Base-by-base conservation (phyloP, 1,139 yeast species). In the Yamadazyma epiphylla region DNA sequence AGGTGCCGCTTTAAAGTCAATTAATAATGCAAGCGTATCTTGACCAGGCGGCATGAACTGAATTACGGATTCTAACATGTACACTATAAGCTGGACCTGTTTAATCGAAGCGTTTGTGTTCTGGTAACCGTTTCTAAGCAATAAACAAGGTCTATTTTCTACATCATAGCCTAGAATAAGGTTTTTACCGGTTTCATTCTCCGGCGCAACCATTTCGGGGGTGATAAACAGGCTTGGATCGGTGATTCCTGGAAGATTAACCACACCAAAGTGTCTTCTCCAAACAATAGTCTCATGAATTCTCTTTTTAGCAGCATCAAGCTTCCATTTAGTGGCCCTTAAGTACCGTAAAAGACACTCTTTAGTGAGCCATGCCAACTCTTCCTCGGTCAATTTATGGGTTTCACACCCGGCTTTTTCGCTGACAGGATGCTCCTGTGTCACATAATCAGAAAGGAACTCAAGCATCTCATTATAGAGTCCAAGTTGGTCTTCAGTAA, bases 21-120 rank as follows among this genome's bases (percentile, higher is more conserved):
- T 89, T 42, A 91, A 64, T 33, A 91, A 61, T 1, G 96, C 96
- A 31, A 89, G 65, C 20, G 91, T 83, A 51, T 88, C 97, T 57
- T 89, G 97, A 6, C 97, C 97, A 1, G 88, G 76, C 3, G 96
- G 96, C 96, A 89, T 89, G 55, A 77, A 81, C 51, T 87, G 94
- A 32, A 89, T 88, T 20, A 83, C 91, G 36, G 89, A 70, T 53
- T 91, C 98, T 42, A 91, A 69, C 87, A 83, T 84, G 61, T 71
- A 91, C 6, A 91, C 97, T 48, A 91, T 66, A 54, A 87, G 95
- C 55, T 91, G 94, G 7, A 91, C 95, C 52, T 91, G 98, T 45
- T 84, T 74, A 34, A 82, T 80, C 2, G 94, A 77, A 4, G 91
- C 76, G 45, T 85, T 77, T 10, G 98, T 91, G 58, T 91, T 91